Evolutionary conservation across 306 rosid genomes (phyloP).

Genomic region (Inga oerstediana): DNA sequence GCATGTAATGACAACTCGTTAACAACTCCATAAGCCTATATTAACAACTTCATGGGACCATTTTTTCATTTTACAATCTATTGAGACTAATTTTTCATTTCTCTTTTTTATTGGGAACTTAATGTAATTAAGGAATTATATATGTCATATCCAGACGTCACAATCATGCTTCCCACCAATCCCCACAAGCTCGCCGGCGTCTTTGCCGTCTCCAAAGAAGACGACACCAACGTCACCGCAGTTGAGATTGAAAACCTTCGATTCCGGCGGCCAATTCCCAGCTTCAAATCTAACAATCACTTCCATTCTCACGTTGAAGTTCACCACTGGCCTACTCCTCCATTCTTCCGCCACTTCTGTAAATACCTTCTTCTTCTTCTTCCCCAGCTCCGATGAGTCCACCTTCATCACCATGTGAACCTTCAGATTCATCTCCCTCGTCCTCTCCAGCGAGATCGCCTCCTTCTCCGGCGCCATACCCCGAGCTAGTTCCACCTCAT

Average conservation of each 20-base stretch:
- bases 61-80: no score
- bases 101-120: no score
- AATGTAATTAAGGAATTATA: no score
- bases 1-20: no score
- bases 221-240: slow-evolving; percentile 36
- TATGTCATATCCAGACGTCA: neutral
- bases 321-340: slow-evolving; percentile 33
- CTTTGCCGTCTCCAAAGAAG: slow-evolving; percentile 1
- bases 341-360: slow-evolving; percentile 21
- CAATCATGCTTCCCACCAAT: slow-evolving; percentile 29
- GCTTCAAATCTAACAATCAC: slow-evolving; percentile 28
- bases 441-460: slow-evolving; percentile 5
- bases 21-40: no score
- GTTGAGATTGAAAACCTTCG: slow-evolving; percentile 8
- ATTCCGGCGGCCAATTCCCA: slow-evolving; percentile 37
- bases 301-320: slow-evolving; percentile 28
- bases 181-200: slow-evolving; percentile 29
- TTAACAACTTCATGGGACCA: no score
- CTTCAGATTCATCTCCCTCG: slow-evolving; percentile 24
- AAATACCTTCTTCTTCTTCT: neutral
- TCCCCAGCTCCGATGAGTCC: neutral
- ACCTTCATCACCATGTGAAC: slow-evolving; percentile 7
- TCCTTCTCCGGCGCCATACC: neutral
- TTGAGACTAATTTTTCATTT: no score
- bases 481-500: neutral